Conservation (phyloP, 176 grass and related monocot genomes). For the Hsuehochloa calcarea region DNA sequence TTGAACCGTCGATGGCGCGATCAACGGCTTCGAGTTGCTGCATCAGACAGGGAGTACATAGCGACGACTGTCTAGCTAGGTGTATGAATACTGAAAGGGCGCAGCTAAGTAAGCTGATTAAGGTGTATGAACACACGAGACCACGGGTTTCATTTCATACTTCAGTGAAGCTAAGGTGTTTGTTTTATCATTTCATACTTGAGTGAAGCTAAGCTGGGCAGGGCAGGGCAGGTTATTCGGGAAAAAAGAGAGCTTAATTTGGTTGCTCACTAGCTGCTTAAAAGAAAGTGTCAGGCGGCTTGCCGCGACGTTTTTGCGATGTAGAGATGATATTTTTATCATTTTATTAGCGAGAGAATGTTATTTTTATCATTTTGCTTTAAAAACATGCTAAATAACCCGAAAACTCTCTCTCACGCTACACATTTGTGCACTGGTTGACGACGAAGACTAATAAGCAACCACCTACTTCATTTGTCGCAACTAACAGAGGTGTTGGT, state of each 20-base stretch:
- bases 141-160: neutral
- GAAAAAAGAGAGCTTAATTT: neutral
- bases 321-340: no score
- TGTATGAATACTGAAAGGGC: neutral
- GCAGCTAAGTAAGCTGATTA: neutral
- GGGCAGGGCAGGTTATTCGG: no score
- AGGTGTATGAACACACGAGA: neutral
- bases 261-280: neutral
- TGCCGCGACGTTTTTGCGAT: no score
- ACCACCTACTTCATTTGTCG: conserved; percentile 4
- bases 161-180: neutral
- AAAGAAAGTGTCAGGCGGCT: neutral
- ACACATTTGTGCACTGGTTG: neutral
- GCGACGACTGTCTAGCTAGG: neutral
- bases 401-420: no score
- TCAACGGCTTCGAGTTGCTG: neutral
- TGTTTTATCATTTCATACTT: neutral
- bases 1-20: neutral
- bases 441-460: neutral
- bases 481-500: neutral
- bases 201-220: neutral
- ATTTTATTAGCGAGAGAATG: no score
- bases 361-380: no score
- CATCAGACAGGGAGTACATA: neutral
- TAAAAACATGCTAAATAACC: no score